Base-by-base conservation (phyloP, 192 early-diverging fungal genomes). In the Coemansia sp. region DNA sequence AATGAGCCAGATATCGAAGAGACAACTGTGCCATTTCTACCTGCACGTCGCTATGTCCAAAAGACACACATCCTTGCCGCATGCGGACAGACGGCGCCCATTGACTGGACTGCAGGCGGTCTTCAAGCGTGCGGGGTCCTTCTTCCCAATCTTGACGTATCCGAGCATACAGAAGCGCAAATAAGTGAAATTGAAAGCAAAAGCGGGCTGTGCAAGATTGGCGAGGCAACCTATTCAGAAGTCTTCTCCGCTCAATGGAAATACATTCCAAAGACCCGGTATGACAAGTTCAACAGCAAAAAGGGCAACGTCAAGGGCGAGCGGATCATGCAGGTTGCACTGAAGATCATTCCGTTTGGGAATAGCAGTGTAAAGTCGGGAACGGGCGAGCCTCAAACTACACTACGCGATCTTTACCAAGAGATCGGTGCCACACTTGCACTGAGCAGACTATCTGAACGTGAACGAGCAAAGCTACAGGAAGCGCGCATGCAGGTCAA, bases 151-250 rank as follows among this genome's bases (percentile, higher is more conserved):
- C 37, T 70, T 8, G 77, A 78, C 26, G 10, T 73, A 0, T 22
- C 60, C 0, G 46, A 69, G 8, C 65, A 69, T 56, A 63, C 46
- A 4, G 73, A 72, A n/a, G 41, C 13, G 54, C 69, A 78, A 21
- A 66, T 83, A 49, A 65, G 73, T 63, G 73, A 78, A 51, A 71
- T 77, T 1, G 80, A 82, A 48, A 74, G 74, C 60, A 68, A 72
- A 11, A 62, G 71, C 13, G 80, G 80, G 0, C 41, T 83, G 39
- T 75, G 77, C 56, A 94, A 96, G 77, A 86, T 96, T 51, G 93
- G 91, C 41, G 94, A 96, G 63, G 92, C 94, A 5, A 91, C 89
- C 3, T 96, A 89, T 63, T 90, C 91, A 4, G 93, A 95, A 67
- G 94, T 95, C 1, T 96, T 88, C 67, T 71, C 83, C 18, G 67